Base-by-base conservation (phyloP, 495 filamentous ascomycete species). In the Aspergillus coremiiformis region DNA sequence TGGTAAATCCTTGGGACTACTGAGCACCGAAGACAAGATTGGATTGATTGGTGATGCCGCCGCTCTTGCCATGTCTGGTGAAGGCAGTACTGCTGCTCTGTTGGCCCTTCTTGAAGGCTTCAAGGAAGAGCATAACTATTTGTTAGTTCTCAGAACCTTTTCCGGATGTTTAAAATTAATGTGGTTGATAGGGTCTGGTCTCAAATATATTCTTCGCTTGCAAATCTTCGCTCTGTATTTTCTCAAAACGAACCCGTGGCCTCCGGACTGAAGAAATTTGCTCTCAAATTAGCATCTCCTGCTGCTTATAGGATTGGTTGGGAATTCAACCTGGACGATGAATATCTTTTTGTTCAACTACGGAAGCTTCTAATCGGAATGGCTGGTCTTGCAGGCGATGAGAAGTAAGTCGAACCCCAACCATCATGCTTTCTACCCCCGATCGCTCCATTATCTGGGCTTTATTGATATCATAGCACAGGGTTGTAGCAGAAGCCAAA, bases 31-130 rank as follows among this genome's bases (percentile, higher is more conserved):
- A 65, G 93, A 98, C 70, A 93, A 90, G 70, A 92, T 96, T 60
- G 89, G 87, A 6, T 76, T 95, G 52, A 82, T 95, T 53, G 89
- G 86, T 44, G 93, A 95, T 67, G 90, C 93, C n/a, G 85, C 86
- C 51, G 90, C 93, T 35, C 80, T 96, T 56, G 90, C 94, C 17
- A 78, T 92, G 48, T 85, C 93, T 50, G 93, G 93, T 11, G 78
- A 92, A 60, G 83, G 86, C 47, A 85, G 80, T 1, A 94, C 91
- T 0, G 76, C 86, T 11, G 85, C 87, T 8, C 66, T 98, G 10
- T 70, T 98, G 44, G 79, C 83, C 5, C 86, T 98, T 42, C 57
- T 95, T 44, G 82, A 92, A 59, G 85, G 84, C 21, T 87, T 96
- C 66, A 76, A 84, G 60, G 74, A 77, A n/a, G 93, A 98, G 67